These are phyloP conservation scores for Coemansia sp. DNA, from an alignment of 192 early-diverging fungal species.

Conservation along the genomic window DNA sequence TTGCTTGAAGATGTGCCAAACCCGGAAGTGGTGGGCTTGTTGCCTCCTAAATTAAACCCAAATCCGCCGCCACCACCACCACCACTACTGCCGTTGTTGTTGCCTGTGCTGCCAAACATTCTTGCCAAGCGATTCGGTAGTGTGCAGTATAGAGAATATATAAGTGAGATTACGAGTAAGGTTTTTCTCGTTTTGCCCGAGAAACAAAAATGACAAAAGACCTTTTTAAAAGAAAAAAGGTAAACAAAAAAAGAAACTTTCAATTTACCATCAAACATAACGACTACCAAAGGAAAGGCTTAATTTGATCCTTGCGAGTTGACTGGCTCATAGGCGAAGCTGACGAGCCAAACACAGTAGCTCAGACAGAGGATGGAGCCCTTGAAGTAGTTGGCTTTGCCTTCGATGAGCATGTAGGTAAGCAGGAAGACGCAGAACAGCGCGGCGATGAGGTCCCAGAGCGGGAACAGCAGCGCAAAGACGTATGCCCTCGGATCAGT, in stretches of 20 bases:
- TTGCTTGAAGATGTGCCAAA: constrained; percentile 4
- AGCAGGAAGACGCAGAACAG: constrained; percentile 70
- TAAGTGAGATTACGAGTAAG: background rate
- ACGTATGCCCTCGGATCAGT: constrained; percentile 48
- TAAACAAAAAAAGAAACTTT: background rate
- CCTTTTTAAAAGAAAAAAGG: background rate
- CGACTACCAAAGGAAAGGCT: background rate
- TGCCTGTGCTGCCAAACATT: constrained; percentile 23
- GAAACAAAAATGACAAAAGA: constrained; percentile 3
- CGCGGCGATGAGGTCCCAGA: constrained; percentile 65
- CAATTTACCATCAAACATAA: background rate
- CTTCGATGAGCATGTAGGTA: constrained; percentile 93
- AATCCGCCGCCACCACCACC: background rate
- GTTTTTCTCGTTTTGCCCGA: background rate
- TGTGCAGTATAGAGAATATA: background rate
- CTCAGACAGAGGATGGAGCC: constrained; percentile 84
- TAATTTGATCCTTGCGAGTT: constrained; percentile 29
- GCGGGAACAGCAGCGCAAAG: constrained; percentile 72
- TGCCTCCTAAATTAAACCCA: constrained; percentile 17
- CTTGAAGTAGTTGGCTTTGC: constrained; percentile 97
- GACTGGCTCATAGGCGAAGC: constrained; percentile 73
- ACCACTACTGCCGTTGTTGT: constrained; percentile 11
- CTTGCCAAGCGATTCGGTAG: constrained; percentile 1
- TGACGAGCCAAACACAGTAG: constrained; percentile 79
- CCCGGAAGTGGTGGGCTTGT: constrained; percentile 5